Evolutionary conservation across 2,329 filamentous ascomycete species (phyloP).

Genomic region (Fusarium praegraminearum): DNA sequence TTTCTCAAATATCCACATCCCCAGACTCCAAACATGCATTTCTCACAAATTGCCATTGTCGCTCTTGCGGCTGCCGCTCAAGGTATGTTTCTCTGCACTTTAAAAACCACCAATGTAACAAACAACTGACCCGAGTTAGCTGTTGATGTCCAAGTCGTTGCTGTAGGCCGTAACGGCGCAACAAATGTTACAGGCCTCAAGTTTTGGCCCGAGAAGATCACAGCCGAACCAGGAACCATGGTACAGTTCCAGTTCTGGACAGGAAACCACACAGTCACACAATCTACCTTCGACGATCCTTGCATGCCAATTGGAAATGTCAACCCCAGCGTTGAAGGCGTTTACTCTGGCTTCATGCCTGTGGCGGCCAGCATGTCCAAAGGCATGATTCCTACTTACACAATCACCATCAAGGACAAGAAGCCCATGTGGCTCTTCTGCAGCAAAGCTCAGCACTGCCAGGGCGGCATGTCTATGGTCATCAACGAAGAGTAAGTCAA

Average conservation of each 20-base stretch:
- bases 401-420: conserved; percentile 74
- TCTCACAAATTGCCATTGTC: conserved; percentile 60
- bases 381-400: conserved; percentile 74
- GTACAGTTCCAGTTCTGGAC: conserved; percentile 75
- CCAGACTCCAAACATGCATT: conserved; percentile 62
- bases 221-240: conserved; percentile 71
- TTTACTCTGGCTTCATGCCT: conserved; percentile 77
- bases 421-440: conserved; percentile 85
- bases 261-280: conserved; percentile 82
- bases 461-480: conserved; percentile 79
- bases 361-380: conserved; percentile 64
- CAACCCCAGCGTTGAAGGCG: conserved; percentile 65
- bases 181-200: conserved; percentile 64
- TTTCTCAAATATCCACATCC: conserved; percentile 28
- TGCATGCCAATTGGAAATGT: conserved; percentile 71
- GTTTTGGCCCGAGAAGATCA: conserved; percentile 75
- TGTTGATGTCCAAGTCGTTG: conserved; percentile 70
- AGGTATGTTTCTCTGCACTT: conserved; percentile 51
- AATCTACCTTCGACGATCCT: conserved; percentile 79
- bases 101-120: background rate
- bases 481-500: conserved; percentile 77
- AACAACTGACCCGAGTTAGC: conserved; percentile 46
- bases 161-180: conserved; percentile 66
- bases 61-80: conserved; percentile 62
- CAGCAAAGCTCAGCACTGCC: conserved; percentile 79